Percentiles rank a stretch among this genome's conserved stretches.
phyloP scores from a whole-genome alignment of 352 stramenopile species.

The Pythium plurisporium region DNA sequence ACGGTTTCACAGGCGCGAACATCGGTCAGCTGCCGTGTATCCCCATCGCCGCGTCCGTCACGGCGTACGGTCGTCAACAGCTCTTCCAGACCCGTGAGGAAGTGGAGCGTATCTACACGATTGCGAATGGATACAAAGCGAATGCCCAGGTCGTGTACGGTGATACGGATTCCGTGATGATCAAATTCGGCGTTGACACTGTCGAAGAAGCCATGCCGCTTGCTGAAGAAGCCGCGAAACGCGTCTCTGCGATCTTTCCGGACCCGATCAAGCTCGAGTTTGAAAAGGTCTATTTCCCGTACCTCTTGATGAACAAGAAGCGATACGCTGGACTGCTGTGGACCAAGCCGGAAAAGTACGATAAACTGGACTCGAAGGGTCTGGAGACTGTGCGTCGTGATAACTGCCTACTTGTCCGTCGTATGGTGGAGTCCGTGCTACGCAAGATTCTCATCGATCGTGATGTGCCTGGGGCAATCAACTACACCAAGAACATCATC shows the following conservation, averaged over 20 bases:
- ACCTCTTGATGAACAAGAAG: conserved; percentile 99
- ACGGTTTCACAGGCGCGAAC: conserved; percentile 99
- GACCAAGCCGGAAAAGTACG: conserved; percentile 94
- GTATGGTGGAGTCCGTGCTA: conserved; percentile 96
- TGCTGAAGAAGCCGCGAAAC: conserved; percentile 94
- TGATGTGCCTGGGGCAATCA: conserved; percentile 93
- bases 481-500: conserved; percentile 98
- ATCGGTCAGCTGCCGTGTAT: conserved; percentile 98
- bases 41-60: conserved; percentile 97
- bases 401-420: conserved; percentile 97
- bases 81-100: conserved; percentile 96
- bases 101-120: conserved; percentile 96
- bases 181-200: conserved; percentile 97
- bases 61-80: conserved; percentile 96
- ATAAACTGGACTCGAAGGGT: conserved; percentile 98
- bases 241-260: conserved; percentile 96
- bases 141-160: conserved; percentile 98
- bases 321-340: conserved; percentile 81
- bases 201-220: conserved; percentile 97
- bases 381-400: conserved; percentile 99
- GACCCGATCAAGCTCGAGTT: conserved; percentile 98
- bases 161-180: conserved; percentile 99
- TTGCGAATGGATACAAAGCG: conserved; percentile 90
- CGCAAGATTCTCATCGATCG: conserved; percentile 98
- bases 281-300: conserved; percentile 99